Conservation (phyloP, 2,329 filamentous ascomycete genomes). For the Hymenoscyphus fraxineus region DNA sequence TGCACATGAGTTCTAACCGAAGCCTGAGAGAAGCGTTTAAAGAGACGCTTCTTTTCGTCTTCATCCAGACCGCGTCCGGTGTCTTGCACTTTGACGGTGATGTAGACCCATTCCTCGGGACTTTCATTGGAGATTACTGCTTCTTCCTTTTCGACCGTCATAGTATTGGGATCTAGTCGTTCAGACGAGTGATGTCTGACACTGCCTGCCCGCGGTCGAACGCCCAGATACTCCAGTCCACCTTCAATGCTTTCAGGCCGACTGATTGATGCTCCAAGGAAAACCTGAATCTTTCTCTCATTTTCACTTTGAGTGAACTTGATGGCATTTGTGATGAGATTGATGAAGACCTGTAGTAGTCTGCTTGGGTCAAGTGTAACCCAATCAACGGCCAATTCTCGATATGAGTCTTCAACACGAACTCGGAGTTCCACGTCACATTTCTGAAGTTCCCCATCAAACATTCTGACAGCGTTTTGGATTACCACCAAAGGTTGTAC, state of each 20-base stretch:
- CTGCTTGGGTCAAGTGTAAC: constrained; percentile 71
- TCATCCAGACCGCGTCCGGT: constrained; percentile 61
- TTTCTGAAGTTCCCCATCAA: constrained; percentile 67
- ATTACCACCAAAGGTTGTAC: constrained; percentile 64
- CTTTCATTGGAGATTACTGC: constrained; percentile 20
- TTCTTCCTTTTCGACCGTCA: neutral
- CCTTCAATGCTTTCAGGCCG: neutral
- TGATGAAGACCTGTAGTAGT: constrained; percentile 71
- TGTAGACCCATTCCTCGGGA: constrained; percentile 38
- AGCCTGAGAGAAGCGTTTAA: constrained; percentile 65
- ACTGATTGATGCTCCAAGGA: constrained; percentile 39
- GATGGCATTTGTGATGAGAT: constrained; percentile 65
- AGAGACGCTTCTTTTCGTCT: constrained; percentile 61
- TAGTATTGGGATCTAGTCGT: neutral
- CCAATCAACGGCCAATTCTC: constrained; percentile 61
- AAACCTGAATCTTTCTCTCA: constrained; percentile 51
- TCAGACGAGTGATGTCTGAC: constrained; percentile 13
- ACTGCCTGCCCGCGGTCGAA: neutral
- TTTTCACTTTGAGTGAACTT: constrained; percentile 60
- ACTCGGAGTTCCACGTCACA: constrained; percentile 69
- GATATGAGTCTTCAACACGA: constrained; percentile 62
- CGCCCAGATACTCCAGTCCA: constrained; percentile 6
- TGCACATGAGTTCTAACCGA: constrained; percentile 48
- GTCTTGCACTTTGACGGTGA: constrained; percentile 56
- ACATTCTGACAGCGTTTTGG: constrained; percentile 68